phyloP scores from a whole-genome alignment of 2,329 filamentous ascomycete species.

The Phialophora verrucosa region DNA sequence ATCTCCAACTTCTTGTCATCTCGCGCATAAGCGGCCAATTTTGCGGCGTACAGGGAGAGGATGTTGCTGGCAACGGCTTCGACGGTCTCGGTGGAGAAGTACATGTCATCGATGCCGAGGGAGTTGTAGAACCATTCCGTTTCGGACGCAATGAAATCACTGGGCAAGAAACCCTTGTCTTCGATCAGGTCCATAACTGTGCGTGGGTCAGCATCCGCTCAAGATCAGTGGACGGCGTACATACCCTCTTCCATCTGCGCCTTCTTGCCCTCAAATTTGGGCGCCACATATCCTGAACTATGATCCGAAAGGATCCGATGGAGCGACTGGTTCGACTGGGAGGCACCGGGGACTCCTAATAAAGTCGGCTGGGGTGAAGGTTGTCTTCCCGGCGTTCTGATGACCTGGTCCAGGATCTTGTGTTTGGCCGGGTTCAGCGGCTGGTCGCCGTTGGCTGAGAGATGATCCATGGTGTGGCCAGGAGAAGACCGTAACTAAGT shows the following conservation, averaged over 20 bases:
- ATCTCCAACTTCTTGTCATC: slow-evolving; percentile 96
- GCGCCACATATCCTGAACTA: slow-evolving; percentile 91
- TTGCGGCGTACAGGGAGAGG: slow-evolving; percentile 94
- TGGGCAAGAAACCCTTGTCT: slow-evolving; percentile 83
- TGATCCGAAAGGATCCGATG: slow-evolving; percentile 82
- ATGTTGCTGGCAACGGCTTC: slow-evolving; percentile 92
- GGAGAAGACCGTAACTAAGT: slow-evolving; percentile 1
- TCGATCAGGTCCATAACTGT: slow-evolving; percentile 80
- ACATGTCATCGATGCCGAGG: slow-evolving; percentile 97
- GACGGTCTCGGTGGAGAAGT: slow-evolving; percentile 88
- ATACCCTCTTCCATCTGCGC: slow-evolving; percentile 84
- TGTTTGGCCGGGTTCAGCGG: slow-evolving; percentile 48
- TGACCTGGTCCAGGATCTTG: slow-evolving; percentile 63
- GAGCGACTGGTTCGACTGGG: slow-evolving; percentile 52
- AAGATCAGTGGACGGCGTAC: slow-evolving; percentile 41
- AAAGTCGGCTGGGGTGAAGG: slow-evolving; percentile 90
- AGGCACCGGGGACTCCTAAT: slow-evolving; percentile 70
- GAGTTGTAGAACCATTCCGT: slow-evolving; percentile 97
- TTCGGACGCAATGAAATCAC: slow-evolving; percentile 80
- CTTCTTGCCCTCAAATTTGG: slow-evolving; percentile 89
- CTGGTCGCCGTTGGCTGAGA: slow-evolving; percentile 30
- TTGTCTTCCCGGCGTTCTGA: slow-evolving; percentile 63
- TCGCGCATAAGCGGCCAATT: slow-evolving; percentile 89
- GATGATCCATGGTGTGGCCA: slow-evolving; percentile 31
- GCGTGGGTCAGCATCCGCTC: slow-evolving; percentile 38